phyloP scores from a whole-genome alignment of 2,329 filamentous ascomycete genomes.

The Pseudogymnoascus sp. region DNA sequence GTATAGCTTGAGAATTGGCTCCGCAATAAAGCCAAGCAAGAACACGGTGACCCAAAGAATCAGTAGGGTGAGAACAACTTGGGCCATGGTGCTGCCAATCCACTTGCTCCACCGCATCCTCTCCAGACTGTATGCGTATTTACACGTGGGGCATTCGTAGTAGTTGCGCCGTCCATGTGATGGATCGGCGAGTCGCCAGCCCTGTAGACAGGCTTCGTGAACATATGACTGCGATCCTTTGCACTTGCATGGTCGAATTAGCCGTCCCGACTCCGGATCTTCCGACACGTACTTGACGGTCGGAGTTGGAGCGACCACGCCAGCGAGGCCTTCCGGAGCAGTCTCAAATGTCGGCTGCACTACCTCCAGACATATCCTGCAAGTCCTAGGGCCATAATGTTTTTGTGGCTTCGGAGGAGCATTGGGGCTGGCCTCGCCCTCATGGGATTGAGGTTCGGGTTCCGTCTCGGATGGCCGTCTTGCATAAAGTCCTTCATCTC shows the following conservation, averaged over 20 bases:
- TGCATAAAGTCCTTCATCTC: constrained; percentile 11
- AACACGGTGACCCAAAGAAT: constrained; percentile 71
- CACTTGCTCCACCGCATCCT: constrained; percentile 67
- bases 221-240: constrained; percentile 90
- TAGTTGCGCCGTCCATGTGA: constrained; percentile 58
- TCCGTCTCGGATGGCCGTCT: constrained; percentile 13
- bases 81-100: constrained; percentile 57
- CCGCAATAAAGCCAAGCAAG: constrained; percentile 79
- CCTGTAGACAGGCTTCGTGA: constrained; percentile 79
- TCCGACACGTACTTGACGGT: constrained; percentile 65
- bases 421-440: constrained; percentile 18
- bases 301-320: constrained; percentile 47
- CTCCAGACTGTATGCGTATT: constrained; percentile 71
- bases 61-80: constrained; percentile 60
- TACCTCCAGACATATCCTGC: constrained; percentile 80
- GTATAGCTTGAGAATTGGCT: constrained; percentile 86
- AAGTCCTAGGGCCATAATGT: constrained; percentile 65
- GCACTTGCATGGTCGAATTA: constrained; percentile 87
- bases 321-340: constrained; percentile 44
- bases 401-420: constrained; percentile 27
- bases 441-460: constrained; percentile 20
- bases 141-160: constrained; percentile 82
- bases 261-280: constrained; percentile 62
- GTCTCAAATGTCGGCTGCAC: constrained; percentile 52
- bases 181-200: constrained; percentile 72